Evolutionary conservation across 1,139 yeast species (phyloP).

Genomic region (Yamadazyma taylorii): DNA sequence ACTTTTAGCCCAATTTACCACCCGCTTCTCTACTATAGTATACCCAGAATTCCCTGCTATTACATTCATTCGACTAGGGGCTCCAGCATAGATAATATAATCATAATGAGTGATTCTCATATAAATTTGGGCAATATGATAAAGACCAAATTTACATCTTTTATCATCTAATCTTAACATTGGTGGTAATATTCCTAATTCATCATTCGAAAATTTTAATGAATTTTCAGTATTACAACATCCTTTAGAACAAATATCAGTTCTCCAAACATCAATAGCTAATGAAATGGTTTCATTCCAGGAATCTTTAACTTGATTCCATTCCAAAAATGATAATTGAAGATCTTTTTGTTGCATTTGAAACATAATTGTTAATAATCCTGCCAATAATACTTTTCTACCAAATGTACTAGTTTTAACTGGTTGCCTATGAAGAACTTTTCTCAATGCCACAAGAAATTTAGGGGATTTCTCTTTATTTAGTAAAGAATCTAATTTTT

Average conservation of each 20-base stretch:
- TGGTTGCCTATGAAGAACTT: constrained; percentile 52
- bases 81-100: constrained; percentile 71
- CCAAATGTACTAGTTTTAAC: constrained; percentile 56
- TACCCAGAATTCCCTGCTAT: constrained; percentile 53
- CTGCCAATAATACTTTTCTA: constrained; percentile 62
- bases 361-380: constrained; percentile 63
- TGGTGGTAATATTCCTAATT: constrained; percentile 19
- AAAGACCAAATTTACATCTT: constrained; percentile 52
- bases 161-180: constrained; percentile 27
- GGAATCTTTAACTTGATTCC: constrained; percentile 36
- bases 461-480: constrained; percentile 18
- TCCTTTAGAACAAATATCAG: constrained; percentile 29
- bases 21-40: constrained; percentile 46
- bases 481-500: constrained; percentile 8
- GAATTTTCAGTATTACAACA: constrained; percentile 28
- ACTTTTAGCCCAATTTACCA: constrained; percentile 45
- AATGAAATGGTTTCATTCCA: constrained; percentile 66
- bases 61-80: constrained; percentile 75
- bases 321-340: constrained; percentile 42
- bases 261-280: constrained; percentile 61
- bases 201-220: constrained; percentile 10
- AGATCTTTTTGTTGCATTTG: constrained; percentile 73
- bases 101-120: constrained; percentile 68
- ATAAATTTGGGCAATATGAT: constrained; percentile 68
- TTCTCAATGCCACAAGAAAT: constrained; percentile 57